Base-by-base conservation (phyloP, 2,329 filamentous ascomycete species). In the Diaporthe destruens region DNA sequence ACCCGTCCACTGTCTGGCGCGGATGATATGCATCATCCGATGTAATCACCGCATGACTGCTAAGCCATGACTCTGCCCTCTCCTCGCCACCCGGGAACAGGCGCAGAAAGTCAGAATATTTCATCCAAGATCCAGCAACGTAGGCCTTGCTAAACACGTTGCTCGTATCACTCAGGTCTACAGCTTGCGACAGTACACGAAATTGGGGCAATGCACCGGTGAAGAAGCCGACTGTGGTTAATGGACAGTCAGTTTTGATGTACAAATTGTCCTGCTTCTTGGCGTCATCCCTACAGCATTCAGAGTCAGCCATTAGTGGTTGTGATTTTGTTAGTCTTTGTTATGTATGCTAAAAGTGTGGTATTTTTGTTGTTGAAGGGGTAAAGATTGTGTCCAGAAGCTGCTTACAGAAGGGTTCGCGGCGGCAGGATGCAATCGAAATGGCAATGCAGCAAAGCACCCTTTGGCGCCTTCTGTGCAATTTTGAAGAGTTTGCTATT, bases 371-470 rank as follows among this genome's bases (percentile, higher is more conserved):
- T 29, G 2, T 29, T 29, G 29, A 29, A 29, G 29, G 29, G 29
- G 29, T 29, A 29, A 29, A 29, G 29, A 29, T 29, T 29, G 29
- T 29, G 29, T 29, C 29, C 29, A 29, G 29, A 29, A 29, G 29
- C 29, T 29, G 29, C 29, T 29, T 29, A 29, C n/a, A 65, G 44
- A 5, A 65, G 20, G 4, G 61, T 39, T 2, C 14, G 61, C 11
- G 61, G 90, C 85, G 3, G 84, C 80, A 16, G 92, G 91, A 16
- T 85, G 83, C 5, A 94, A 83, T 73, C 92, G 93, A 93, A 94
- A 80, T 95, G 93, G 25, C 94, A 87, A 79, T 95, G 93, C 32
- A 94, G 83, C 78, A 94, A 90, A 0, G 88, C 87, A 3, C 92
- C 93, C 80, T 95, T 95, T 49, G 93, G 93, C 84, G 93, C 87